phyloP scores from a whole-genome alignment of 2,329 filamentous ascomycete genomes.

The Fusarium sp. region DNA sequence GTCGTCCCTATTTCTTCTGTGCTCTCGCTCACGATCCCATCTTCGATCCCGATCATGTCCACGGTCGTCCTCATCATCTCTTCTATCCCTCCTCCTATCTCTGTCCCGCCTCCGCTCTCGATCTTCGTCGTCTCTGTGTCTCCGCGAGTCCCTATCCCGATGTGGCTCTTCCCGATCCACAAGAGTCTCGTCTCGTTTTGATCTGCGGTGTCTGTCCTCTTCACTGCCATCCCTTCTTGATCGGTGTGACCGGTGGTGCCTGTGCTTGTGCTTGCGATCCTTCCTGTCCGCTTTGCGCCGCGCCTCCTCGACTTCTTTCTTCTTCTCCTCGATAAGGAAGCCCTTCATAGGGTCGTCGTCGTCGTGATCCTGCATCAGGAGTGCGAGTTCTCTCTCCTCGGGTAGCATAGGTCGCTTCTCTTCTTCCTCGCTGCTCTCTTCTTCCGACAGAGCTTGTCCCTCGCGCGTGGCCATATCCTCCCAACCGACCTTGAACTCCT shows the following conservation, averaged over 20 bases:
- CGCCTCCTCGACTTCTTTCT: constrained; percentile 85
- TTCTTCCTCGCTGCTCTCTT: constrained; percentile 64
- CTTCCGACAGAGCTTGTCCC: constrained; percentile 61
- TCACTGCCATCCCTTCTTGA: constrained; percentile 55
- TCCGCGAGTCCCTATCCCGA: constrained; percentile 52
- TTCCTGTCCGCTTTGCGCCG: constrained; percentile 66
- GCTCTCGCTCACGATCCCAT: constrained; percentile 45
- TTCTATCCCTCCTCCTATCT: constrained; percentile 37
- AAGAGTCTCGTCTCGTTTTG: constrained; percentile 58
- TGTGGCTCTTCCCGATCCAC: constrained; percentile 48
- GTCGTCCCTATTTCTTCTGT: constrained; percentile 51
- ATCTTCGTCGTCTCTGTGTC: constrained; percentile 50
- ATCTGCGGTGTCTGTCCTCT: constrained; percentile 52
- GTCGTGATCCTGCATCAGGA: constrained; percentile 84
- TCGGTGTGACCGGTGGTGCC: constrained; percentile 63
- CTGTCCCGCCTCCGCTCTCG: constrained; percentile 49
- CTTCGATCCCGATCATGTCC: constrained; percentile 48
- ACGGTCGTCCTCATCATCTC: constrained; percentile 46
- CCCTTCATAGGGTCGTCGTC: constrained; percentile 98
- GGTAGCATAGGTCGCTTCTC: constrained; percentile 76
- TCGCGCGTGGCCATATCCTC: constrained; percentile 71
- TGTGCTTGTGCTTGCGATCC: constrained; percentile 64
- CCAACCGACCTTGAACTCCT: constrained; percentile 72
- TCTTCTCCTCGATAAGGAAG: constrained; percentile 91
- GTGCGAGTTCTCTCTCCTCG: constrained; percentile 85